phyloP scores from a whole-genome alignment of 441 rosid species.

The Populus tomentosa region DNA sequence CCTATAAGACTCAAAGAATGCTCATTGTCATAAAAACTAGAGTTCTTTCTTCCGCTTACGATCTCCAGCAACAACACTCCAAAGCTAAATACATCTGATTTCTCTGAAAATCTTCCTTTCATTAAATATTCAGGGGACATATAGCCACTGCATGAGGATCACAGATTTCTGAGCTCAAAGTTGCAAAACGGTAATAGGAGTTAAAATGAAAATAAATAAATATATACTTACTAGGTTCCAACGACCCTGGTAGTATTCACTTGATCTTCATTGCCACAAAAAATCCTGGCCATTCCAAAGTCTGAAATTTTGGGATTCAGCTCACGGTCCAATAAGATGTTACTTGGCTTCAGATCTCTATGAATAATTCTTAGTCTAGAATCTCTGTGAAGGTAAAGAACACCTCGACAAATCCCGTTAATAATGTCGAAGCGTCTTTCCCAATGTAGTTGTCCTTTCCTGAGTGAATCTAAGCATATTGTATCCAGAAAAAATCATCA shows the following conservation, averaged over 20 bases:
- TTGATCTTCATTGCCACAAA: too few relatives aligned
- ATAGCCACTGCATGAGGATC: too few relatives aligned
- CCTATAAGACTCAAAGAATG: slow-evolving; percentile 37
- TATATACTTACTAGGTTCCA: too few relatives aligned
- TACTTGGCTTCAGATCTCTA: too few relatives aligned
- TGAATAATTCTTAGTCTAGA: slow-evolving; percentile 39
- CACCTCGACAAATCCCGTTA: slow-evolving; percentile 54
- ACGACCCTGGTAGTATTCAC: too few relatives aligned
- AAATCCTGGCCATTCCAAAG: too few relatives aligned
- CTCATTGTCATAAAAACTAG: slow-evolving; percentile 33
- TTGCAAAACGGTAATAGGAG: too few relatives aligned
- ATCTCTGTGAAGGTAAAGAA: slow-evolving; percentile 69
- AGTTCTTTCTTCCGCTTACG: slow-evolving; percentile 54
- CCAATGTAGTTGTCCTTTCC: slow-evolving; percentile 36
- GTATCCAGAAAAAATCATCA: background rate
- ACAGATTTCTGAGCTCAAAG: too few relatives aligned
- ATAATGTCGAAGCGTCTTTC: slow-evolving; percentile 41
- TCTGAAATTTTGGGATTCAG: too few relatives aligned
- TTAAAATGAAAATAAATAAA: too few relatives aligned
- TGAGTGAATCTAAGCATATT: slow-evolving; percentile 29
- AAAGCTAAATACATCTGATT: slow-evolving; percentile 66
- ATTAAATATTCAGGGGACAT: slow-evolving; percentile 55
- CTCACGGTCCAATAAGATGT: too few relatives aligned
- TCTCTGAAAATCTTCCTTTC: slow-evolving; percentile 49
- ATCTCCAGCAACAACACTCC: slow-evolving; percentile 57